Conservation (phyloP, 768 basidiomycete species). For the Fibroporia radiculosa region DNA sequence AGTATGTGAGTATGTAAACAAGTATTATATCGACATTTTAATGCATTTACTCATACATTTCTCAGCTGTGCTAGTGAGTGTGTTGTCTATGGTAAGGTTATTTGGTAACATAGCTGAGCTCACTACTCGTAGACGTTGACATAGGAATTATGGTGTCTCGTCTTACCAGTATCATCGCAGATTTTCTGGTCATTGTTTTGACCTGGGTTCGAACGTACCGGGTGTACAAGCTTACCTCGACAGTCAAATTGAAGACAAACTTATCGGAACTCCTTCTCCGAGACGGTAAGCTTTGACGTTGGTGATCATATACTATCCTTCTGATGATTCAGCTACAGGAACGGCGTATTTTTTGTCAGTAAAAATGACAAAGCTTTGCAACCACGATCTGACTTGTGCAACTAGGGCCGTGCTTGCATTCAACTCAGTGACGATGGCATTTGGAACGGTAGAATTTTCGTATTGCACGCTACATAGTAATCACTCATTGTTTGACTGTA, state of each 20-base stretch:
- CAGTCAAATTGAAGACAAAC: not conserved
- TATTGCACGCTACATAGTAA: not conserved
- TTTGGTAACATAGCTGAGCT: no score
- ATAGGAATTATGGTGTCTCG: not conserved
- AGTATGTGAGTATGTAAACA: no score
- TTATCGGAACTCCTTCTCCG: slow-evolving; percentile 5
- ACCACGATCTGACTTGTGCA: not conserved
- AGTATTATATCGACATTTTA: no score
- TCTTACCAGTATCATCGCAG: slow-evolving; percentile 4
- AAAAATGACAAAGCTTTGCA: not conserved
- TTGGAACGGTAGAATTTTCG: not conserved
- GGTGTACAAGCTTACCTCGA: not conserved
- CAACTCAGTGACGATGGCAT: not conserved
- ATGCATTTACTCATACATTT: no score
- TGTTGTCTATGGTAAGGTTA: no score
- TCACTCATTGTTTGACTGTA: no score
- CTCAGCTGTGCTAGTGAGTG: no score
- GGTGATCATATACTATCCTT: not conserved
- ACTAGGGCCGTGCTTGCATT: slow-evolving; percentile 7
- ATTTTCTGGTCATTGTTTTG: slow-evolving; percentile 9
- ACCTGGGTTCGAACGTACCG: slow-evolving; percentile 11
- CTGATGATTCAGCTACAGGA: not conserved
- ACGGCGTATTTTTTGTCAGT: slow-evolving; percentile 4
- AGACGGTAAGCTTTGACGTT: slow-evolving; percentile 4
- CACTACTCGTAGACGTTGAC: no score